Conservation (phyloP, 768 basidiomycete species). For the Phlebiopsis gigantea region DNA sequence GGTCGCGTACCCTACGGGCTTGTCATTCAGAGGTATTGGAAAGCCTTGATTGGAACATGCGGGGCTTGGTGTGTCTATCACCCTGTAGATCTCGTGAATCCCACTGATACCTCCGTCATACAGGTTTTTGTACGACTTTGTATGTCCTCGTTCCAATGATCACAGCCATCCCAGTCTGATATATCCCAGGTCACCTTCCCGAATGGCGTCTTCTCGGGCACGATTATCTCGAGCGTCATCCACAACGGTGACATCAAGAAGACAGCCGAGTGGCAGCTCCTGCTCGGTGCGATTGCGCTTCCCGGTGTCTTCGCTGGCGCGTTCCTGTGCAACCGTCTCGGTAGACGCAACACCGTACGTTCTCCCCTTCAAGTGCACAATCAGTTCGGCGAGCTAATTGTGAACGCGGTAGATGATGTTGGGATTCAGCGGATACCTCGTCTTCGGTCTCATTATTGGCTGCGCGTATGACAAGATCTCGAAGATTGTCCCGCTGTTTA, state of each 20-base stretch:
- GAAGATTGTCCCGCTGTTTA: conserved; percentile 56
- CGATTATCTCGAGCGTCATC: conserved; percentile 64
- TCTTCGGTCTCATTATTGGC: conserved; percentile 56
- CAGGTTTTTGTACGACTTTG: conserved; percentile 72
- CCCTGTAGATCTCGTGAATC: conserved; percentile 1
- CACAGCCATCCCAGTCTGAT: neutral
- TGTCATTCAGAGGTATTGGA: conserved; percentile 62
- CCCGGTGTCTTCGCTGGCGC: conserved; percentile 57
- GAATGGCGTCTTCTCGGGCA: conserved; percentile 63
- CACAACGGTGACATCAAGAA: conserved; percentile 45
- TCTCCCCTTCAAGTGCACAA: neutral
- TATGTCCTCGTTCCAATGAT: conserved; percentile 13
- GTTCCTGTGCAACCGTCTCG: conserved; percentile 45
- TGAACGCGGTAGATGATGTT: conserved; percentile 48
- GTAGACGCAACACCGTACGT: conserved; percentile 51
- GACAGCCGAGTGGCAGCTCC: conserved; percentile 64
- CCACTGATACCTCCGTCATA: neutral
- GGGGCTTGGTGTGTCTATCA: conserved; percentile 53
- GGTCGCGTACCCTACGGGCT: conserved; percentile 57
- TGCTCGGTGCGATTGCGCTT: conserved; percentile 53
- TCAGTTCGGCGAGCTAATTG: neutral
- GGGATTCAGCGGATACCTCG: conserved; percentile 62
- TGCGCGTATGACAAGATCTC: conserved; percentile 57
- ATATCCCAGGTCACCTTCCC: conserved; percentile 57
- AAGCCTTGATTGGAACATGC: conserved; percentile 60